These are phyloP conservation scores for Trametes pubescens DNA, from an alignment of 1,284 basidiomycete species.

Conservation along the genomic window DNA sequence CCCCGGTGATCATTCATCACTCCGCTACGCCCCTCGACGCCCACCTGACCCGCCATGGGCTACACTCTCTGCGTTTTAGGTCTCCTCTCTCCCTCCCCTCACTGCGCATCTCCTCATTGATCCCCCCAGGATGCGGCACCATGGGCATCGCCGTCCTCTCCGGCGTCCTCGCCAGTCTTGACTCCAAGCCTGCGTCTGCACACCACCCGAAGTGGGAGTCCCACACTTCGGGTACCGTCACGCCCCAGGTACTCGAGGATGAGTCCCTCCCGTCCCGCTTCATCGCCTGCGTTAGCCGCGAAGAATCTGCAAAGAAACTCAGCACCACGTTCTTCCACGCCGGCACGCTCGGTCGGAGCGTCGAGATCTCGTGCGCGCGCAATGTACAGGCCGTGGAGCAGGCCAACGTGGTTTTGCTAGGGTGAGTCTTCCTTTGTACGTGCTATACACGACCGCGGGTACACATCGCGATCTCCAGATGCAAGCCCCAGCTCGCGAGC, in stretches of 20 bases:
- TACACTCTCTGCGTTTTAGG: conserved; percentile 71
- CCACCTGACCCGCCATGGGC: conserved; percentile 52
- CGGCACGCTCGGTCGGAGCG: conserved; percentile 62
- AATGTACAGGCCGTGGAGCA: conserved; percentile 81
- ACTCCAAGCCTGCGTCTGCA: conserved; percentile 51
- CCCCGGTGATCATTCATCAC: conserved; percentile 23
- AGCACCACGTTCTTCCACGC: conserved; percentile 67
- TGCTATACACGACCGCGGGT: background rate
- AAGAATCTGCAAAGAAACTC: conserved; percentile 81
- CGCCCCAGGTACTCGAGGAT: conserved; percentile 69
- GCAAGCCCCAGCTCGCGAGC: conserved; percentile 92
- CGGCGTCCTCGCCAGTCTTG: conserved; percentile 83
- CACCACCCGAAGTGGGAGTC: conserved; percentile 74
- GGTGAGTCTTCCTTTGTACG: conserved; percentile 57
- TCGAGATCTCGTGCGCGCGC: conserved; percentile 74
- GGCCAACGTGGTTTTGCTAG: conserved; percentile 88
- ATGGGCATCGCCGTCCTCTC: conserved; percentile 98
- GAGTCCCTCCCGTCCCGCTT: conserved; percentile 82
- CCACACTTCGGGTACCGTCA: conserved; percentile 85
- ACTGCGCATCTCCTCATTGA: conserved; percentile 22
- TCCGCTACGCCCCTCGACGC: conserved; percentile 18
- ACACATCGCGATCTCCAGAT: conserved; percentile 56
- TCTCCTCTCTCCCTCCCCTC: conserved; percentile 34
- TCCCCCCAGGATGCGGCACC: conserved; percentile 88
- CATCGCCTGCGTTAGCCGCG: conserved; percentile 88